These are phyloP conservation scores for Agaricus blazei DNA, from an alignment of 768 basidiomycete genomes.

Conservation along the genomic window DNA sequence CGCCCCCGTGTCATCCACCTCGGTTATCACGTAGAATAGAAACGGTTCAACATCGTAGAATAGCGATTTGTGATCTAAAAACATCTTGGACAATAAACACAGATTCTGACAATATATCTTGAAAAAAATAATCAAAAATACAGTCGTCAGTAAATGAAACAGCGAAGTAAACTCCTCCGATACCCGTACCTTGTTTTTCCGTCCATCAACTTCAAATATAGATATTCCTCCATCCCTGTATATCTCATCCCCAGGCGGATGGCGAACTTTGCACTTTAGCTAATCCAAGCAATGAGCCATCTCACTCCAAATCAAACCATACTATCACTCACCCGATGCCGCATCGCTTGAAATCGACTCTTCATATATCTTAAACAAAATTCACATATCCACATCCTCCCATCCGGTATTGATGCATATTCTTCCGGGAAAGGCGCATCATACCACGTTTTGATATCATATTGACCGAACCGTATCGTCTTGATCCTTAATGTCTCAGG, in stretches of 20 bases:
- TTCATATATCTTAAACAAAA: slow-evolving; percentile 99
- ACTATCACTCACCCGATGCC: slow-evolving; percentile 70
- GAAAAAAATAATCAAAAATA: neutral
- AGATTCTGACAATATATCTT: slow-evolving; percentile 99
- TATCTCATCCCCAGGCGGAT: slow-evolving; percentile 98
- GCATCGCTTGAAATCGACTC: slow-evolving; percentile 76
- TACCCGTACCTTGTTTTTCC: slow-evolving; percentile 82
- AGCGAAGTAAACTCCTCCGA: neutral
- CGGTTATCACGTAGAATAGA: slow-evolving; percentile 96
- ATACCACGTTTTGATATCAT: slow-evolving; percentile 97
- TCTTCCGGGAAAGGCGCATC: slow-evolving; percentile 99
- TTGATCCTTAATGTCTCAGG: slow-evolving; percentile 63
- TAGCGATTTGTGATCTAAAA: slow-evolving; percentile 96
- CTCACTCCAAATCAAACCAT: neutral
- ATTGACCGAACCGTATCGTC: slow-evolving; percentile 84
- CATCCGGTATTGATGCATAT: slow-evolving; percentile 88
- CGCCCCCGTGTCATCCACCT: slow-evolving; percentile 83
- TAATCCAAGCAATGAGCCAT: slow-evolving; percentile 22
- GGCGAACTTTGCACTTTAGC: slow-evolving; percentile 92
- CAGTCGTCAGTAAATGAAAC: neutral
- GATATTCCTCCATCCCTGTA: slow-evolving; percentile 87
- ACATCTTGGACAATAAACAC: slow-evolving; percentile 97
- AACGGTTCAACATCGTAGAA: slow-evolving; percentile 99
- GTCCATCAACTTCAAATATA: slow-evolving; percentile 96
- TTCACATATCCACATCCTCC: slow-evolving; percentile 94